Evolutionary conservation across 768 basidiomycete genomes (phyloP), one percentile per base, ranked within the genome.

Genomic region (Infundibulicybe gibba): DNA sequence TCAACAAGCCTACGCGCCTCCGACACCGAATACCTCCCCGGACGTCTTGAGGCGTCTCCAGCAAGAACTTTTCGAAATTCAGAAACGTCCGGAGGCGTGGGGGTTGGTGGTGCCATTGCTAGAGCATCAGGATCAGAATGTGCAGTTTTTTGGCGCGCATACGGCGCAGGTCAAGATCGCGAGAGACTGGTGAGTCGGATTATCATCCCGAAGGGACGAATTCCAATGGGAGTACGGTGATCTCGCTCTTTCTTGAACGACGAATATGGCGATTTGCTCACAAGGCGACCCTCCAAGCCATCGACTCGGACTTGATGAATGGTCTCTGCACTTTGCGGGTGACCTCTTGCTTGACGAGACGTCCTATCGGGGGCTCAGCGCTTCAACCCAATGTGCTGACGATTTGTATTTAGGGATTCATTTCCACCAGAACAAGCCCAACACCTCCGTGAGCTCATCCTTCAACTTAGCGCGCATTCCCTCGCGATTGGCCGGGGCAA

Each of bases 101-200:
- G 90, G 88, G 8, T 68, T 94, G 40, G 81, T 92, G 15, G 74
- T 88, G 32, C 90, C 90, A 0, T 76, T 94, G 52, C 66, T 93
- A 19, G 74, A 82, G 12, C 73, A 86, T 57, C 66, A 72, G 21
- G 87, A 94, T 63, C 75, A 76, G 44, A 91, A 91, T 57, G 90
- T 95, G 9, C 88, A 94, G 61, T 97, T 95, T 75, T 95, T 92
- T 58, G 92, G 93, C 2, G 93, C 94, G 4, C 94, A 97, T 56
- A 97, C 91, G 0, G 81, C 87, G 2, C 91, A 94, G 60, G 89
- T 94, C 51, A 97, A 97, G 77, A 91, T 95, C 52, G 83, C 87
- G 12, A 72, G 94, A 52, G 94, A 95, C 62, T 95, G 93, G 93
- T 94, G 61, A 52, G 78, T 63, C 25, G 25, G 25, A 25, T 25